A percentile compares a stretch with the other conserved stretches of the same genome.
phyloP scores from a whole-genome alignment of 352 stramenopile genomes.

The Pythium sukuiense region DNA sequence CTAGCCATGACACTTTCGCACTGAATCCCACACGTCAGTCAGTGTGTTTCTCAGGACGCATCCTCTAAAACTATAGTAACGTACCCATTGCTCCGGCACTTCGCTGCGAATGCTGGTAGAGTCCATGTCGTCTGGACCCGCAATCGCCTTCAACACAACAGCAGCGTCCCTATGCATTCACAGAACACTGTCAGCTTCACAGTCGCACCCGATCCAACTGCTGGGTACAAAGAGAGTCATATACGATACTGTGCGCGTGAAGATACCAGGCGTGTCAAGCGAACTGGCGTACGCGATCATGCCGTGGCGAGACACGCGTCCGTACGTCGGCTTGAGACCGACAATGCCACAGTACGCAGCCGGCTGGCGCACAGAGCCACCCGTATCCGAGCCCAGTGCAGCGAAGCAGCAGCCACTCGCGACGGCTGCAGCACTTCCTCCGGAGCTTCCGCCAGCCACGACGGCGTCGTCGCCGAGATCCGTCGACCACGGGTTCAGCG shows the following conservation, averaged over 20 bases:
- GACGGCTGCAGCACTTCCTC: conserved; percentile 92
- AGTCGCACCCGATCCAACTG: too few relatives aligned
- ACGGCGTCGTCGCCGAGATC: conserved; percentile 52
- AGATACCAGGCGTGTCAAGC: conserved; percentile 95
- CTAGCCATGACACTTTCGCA: conserved; percentile 38
- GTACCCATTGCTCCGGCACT: conserved; percentile 59
- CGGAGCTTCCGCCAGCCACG: conserved; percentile 93
- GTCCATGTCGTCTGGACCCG: conserved; percentile 78
- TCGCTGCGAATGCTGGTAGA: conserved; percentile 70
- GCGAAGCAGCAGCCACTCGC: conserved; percentile 90
- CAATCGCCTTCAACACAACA: conserved; percentile 77
- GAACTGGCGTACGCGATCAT: conserved; percentile 97
- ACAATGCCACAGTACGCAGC: conserved; percentile 95
- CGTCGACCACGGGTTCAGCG: conserved; percentile 88
- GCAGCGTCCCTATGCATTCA: conserved; percentile 59
- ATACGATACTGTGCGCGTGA: conserved; percentile 84
- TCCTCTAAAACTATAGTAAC: not conserved
- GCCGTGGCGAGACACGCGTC: conserved; percentile 94
- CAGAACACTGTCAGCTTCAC: not conserved
- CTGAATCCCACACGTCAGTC: conserved; percentile 19
- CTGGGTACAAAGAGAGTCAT: conserved; percentile 5
- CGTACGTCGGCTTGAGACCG: conserved; percentile 97
- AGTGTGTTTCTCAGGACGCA: not conserved
- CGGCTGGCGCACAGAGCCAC: conserved; percentile 95
- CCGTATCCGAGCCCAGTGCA: conserved; percentile 97